phyloP scores from a whole-genome alignment of 805 yeast genomes.

The Yarrowia sp. region DNA sequence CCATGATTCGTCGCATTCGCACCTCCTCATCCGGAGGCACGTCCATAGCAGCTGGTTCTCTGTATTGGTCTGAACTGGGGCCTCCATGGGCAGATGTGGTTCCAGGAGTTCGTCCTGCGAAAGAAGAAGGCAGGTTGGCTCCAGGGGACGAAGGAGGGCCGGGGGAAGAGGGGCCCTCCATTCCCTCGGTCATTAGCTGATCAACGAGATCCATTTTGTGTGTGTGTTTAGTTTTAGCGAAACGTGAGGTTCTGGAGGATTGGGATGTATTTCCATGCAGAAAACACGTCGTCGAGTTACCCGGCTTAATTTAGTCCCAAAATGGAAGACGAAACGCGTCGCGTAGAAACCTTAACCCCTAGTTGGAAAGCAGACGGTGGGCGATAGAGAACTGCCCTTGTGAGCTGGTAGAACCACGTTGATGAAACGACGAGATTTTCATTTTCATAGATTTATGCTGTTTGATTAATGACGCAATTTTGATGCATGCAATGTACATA shows the following conservation, averaged over 20 bases:
- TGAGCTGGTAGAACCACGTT: too few relatives aligned
- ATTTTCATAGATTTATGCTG: too few relatives aligned
- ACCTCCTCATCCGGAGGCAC: conserved; percentile 25
- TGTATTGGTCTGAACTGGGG: conserved; percentile 11
- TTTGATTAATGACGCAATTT: too few relatives aligned
- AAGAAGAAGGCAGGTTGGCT: conserved; percentile 26
- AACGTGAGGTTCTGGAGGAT: background rate
- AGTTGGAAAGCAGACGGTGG: background rate
- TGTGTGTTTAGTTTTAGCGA: background rate
- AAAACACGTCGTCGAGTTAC: conserved; percentile 30
- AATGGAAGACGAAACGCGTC: conserved; percentile 9
- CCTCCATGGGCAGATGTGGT: conserved; percentile 36
- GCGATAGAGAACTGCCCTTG: too few relatives aligned
- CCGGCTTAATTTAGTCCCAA: conserved; percentile 31
- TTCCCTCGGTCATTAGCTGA: conserved; percentile 32
- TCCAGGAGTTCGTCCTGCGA: conserved; percentile 26
- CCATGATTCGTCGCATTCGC: conserved; percentile 18
- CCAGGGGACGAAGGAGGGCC: conserved; percentile 38
- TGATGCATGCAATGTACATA: too few relatives aligned
- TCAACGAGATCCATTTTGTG: conserved; percentile 37
- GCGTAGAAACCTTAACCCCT: conserved; percentile 13
- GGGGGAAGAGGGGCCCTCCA: conserved; percentile 35
- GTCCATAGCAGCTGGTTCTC: conserved; percentile 26
- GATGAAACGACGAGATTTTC: too few relatives aligned
- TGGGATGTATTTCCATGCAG: background rate